Conservation (phyloP, 352 stramenopile genomes). For the Phytophthora lateralis region DNA sequence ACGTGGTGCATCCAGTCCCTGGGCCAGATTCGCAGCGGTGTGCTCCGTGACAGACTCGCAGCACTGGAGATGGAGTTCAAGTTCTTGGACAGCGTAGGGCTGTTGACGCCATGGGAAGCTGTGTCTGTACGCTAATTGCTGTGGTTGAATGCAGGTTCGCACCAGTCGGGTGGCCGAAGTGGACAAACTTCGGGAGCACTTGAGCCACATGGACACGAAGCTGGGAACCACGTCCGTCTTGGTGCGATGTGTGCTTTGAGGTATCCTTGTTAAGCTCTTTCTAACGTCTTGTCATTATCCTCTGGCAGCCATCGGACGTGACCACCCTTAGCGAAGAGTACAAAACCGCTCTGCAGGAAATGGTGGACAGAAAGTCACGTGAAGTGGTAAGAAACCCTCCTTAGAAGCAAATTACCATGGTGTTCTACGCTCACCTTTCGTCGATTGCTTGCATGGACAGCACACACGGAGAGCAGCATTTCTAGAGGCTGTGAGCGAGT, state of each 20-base stretch:
- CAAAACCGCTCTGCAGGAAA: slow-evolving; percentile 24
- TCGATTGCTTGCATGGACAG: slow-evolving; percentile 8
- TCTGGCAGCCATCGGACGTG: slow-evolving; percentile 16
- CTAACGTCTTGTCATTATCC: not conserved
- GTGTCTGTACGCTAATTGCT: not conserved
- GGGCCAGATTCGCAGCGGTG: slow-evolving; percentile 14
- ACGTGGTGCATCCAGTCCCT: slow-evolving; percentile 19
- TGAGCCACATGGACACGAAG: slow-evolving; percentile 32
- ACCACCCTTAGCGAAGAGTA: slow-evolving; percentile 29
- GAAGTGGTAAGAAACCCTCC: slow-evolving; percentile 28
- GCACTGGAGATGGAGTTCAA: slow-evolving; percentile 48
- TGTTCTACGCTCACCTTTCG: not conserved
- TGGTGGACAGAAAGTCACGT: slow-evolving; percentile 24
- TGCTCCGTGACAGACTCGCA: slow-evolving; percentile 40
- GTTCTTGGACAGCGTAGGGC: slow-evolving; percentile 42
- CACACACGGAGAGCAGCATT: slow-evolving; percentile 31
- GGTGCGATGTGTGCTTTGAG: slow-evolving; percentile 11
- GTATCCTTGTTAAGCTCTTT: not conserved
- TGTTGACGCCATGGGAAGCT: not conserved
- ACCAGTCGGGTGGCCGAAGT: slow-evolving; percentile 26
- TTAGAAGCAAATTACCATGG: not conserved
- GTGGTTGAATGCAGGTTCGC: slow-evolving; percentile 21
- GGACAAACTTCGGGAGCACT: slow-evolving; percentile 24
- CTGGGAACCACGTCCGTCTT: slow-evolving; percentile 28
- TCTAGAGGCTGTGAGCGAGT: slow-evolving; percentile 33